A percentile compares a stretch with the other conserved stretches of the same genome.
Conservation (phyloP, 1,284 basidiomycete genomes). For the Rhodofomes roseus region DNA sequence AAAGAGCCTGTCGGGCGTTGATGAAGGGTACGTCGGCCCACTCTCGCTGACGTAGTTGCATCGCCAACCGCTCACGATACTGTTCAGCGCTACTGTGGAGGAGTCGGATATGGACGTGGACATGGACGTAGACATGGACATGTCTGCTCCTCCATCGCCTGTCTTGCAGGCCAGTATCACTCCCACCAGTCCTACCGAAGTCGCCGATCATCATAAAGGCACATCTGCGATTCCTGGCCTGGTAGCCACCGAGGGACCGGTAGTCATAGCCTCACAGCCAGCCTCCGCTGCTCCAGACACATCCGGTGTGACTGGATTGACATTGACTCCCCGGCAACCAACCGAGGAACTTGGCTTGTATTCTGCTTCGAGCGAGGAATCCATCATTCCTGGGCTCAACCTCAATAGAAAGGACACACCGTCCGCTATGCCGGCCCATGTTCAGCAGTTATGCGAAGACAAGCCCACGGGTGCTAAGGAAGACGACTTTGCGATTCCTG, state of each 20-base stretch:
- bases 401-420: neutral
- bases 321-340: neutral
- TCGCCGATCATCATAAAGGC: neutral
- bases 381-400: neutral
- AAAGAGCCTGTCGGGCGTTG: neutral
- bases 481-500: conserved; percentile 3
- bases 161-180: neutral
- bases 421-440: neutral
- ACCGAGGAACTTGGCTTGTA: neutral
- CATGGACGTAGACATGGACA: conserved; percentile 5
- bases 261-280: neutral
- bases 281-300: neutral
- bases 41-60: neutral
- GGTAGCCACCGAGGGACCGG: neutral
- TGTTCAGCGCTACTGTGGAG: neutral
- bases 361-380: neutral
- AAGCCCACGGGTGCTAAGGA: neutral
- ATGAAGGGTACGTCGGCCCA: neutral
- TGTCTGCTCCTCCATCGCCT: conserved; percentile 3
- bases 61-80: no score
- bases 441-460: neutral
- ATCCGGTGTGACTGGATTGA: neutral
- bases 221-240: neutral
- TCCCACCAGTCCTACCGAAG: neutral
- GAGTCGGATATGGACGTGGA: conserved; percentile 1